These are phyloP conservation scores for Scytalidium sp. DNA, from an alignment of 2,329 filamentous ascomycete species.

Conservation along the genomic window DNA sequence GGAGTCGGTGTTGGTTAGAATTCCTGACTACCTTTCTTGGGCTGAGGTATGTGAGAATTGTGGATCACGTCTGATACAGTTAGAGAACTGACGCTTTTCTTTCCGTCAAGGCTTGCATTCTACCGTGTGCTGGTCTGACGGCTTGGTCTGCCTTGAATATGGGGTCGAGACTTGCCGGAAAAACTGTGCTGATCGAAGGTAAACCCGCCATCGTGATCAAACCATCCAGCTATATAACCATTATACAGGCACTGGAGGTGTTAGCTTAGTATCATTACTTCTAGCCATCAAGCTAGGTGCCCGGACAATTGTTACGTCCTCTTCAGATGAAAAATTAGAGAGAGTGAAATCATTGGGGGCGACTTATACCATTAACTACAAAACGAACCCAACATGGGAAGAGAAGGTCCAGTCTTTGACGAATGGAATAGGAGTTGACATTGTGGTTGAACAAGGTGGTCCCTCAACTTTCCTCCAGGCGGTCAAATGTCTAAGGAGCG, in stretches of 20 bases:
- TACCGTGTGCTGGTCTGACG: not conserved
- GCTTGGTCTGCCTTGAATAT: not conserved
- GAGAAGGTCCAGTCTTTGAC: slow-evolving; percentile 43
- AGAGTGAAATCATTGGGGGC: slow-evolving; percentile 45
- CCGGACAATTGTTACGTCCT: slow-evolving; percentile 48
- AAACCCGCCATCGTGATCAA: not conserved
- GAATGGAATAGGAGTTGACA: slow-evolving; percentile 42
- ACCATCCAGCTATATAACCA: not conserved
- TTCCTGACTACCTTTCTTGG: not conserved
- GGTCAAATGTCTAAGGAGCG: not conserved
- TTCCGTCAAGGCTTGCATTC: not conserved
- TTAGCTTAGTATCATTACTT: not conserved
- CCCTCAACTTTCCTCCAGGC: slow-evolving; percentile 45
- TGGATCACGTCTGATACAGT: not conserved
- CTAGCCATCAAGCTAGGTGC: not conserved
- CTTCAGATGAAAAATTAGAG: slow-evolving; percentile 48
- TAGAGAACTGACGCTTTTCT: not conserved
- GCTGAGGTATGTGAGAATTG: not conserved
- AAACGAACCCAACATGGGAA: slow-evolving; percentile 47
- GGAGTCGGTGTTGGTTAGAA: not conserved
- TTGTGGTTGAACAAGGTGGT: slow-evolving; percentile 51
- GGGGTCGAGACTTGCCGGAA: not conserved
- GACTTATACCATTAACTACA: slow-evolving; percentile 50
- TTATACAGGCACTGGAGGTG: not conserved
- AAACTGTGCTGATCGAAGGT: not conserved